A percentile compares a stretch with the other conserved stretches of the same genome.
phyloP scores from a whole-genome alignment of 2,329 filamentous ascomycete species.

The Plenodomus biglobosus region DNA sequence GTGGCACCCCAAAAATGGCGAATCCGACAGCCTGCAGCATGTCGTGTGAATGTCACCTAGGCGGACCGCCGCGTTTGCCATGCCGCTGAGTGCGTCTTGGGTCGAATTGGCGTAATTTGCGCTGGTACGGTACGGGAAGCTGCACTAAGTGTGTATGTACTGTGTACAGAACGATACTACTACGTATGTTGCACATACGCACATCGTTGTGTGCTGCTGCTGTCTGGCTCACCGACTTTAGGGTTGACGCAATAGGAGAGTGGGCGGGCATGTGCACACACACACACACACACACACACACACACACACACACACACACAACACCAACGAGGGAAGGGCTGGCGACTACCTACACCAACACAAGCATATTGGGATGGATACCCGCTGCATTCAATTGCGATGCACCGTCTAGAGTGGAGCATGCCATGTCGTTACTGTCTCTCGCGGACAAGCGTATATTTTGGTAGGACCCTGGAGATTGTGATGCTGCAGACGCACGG shows the following conservation, averaged over 20 bases:
- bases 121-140: neutral
- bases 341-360: neutral
- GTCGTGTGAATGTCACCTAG: neutral
- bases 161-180: neutral
- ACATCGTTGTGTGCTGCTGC: too few relatives aligned
- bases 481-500: neutral
- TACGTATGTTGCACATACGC: too few relatives aligned
- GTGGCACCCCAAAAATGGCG: neutral
- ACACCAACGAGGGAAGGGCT: neutral
- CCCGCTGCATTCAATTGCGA: neutral
- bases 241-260: neutral
- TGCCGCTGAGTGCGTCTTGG: neutral
- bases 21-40: neutral
- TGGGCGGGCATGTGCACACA: neutral
- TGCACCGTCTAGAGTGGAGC: neutral
- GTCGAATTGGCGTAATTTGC: neutral
- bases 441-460: neutral
- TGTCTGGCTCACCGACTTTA: neutral
- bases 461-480: neutral
- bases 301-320: too few relatives aligned
- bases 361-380: neutral
- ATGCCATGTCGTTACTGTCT: neutral
- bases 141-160: too few relatives aligned
- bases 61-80: neutral
- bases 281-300: too few relatives aligned